Base-by-base conservation (phyloP, 371 early-diverging fungal species). In the Basidiobolus meristosporus region DNA sequence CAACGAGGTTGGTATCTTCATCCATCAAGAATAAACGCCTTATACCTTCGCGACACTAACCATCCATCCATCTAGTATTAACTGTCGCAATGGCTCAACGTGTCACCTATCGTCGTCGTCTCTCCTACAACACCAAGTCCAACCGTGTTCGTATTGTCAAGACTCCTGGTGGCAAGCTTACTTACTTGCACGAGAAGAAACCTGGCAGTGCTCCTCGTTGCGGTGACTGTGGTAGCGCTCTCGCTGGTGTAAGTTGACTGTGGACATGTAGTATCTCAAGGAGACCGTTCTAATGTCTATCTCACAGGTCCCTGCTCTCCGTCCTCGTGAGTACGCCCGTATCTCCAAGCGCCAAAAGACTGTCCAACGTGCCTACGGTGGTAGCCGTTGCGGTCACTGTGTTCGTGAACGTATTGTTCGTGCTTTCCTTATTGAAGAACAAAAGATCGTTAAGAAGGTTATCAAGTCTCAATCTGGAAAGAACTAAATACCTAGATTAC, bases 391-490 rank as follows among this genome's bases (percentile, higher is more conserved):
- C 69, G 73, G 73, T n/a, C n/a, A n/a, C n/a, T n/a, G n/a, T n/a
- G n/a, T n/a, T n/a, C n/a, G n/a, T n/a, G n/a, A n/a, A n/a, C n/a
- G n/a, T n/a, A n/a, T n/a, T n/a, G n/a, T n/a, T n/a, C n/a, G n/a
- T n/a, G n/a, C n/a, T n/a, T n/a, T 96, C 84, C 74, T 96, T 59
- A 85, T 96, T 48, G 97, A 96, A 72, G 97, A 96, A 73, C 95
- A 93, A 73, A 93, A 93, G 87, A 92, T 96, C 56, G 93, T 93
- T 64, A 93, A 93, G 87, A 87, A 81, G 67, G 89, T 91, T 51
- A 68, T 90, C 56, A 91, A 90, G 79, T 62, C 76, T 44, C 80
- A 82, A 59, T n/a, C n/a, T n/a, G 57, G 47, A 34, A 52, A 53
- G 42, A 41, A 40, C 40, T 16, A 42, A 38, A 5, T 14, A n/a